phyloP scores from a whole-genome alignment of 2,329 filamentous ascomycete genomes.

The Gyromitra esculenta region DNA sequence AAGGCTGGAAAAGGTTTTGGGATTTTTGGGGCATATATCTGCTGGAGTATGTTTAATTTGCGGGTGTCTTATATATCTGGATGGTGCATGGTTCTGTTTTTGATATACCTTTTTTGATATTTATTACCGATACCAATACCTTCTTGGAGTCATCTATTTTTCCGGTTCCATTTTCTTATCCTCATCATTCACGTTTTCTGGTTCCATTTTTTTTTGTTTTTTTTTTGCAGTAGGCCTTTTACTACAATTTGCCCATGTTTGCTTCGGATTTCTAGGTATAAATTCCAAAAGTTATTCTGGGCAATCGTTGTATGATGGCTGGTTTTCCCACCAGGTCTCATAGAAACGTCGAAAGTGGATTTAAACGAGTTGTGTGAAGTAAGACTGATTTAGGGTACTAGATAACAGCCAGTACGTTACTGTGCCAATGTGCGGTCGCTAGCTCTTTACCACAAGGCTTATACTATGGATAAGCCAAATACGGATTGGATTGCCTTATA shows the following conservation, averaged over 20 bases:
- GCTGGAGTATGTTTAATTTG: slow-evolving; percentile 52
- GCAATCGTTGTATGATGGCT: background rate
- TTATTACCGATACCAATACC: slow-evolving; percentile 38
- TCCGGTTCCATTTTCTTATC: slow-evolving; percentile 18
- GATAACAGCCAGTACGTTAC: background rate
- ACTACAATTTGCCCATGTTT: slow-evolving; percentile 2
- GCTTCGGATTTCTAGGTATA: slow-evolving; percentile 17
- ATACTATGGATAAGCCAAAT: background rate
- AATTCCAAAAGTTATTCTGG: slow-evolving; percentile 20
- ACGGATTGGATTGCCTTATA: background rate
- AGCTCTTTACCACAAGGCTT: background rate
- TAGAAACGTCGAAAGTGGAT: background rate
- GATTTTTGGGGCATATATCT: slow-evolving; percentile 51
- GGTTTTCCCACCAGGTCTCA: background rate
- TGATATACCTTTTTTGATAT: slow-evolving; percentile 48
- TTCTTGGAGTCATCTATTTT: slow-evolving; percentile 35
- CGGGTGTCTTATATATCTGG: slow-evolving; percentile 51
- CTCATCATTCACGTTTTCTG: slow-evolving; percentile 8
- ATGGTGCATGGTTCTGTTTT: slow-evolving; percentile 53
- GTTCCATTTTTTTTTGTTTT: slow-evolving; percentile 12
- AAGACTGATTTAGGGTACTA: slow-evolving; percentile 5
- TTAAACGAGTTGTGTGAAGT: background rate
- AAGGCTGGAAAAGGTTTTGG: slow-evolving; percentile 45
- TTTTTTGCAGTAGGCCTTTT: slow-evolving; percentile 30
- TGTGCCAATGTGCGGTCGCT: background rate